phyloP scores from a whole-genome alignment of 2,329 filamentous ascomycete genomes.

The Ascochyta pisi region DNA sequence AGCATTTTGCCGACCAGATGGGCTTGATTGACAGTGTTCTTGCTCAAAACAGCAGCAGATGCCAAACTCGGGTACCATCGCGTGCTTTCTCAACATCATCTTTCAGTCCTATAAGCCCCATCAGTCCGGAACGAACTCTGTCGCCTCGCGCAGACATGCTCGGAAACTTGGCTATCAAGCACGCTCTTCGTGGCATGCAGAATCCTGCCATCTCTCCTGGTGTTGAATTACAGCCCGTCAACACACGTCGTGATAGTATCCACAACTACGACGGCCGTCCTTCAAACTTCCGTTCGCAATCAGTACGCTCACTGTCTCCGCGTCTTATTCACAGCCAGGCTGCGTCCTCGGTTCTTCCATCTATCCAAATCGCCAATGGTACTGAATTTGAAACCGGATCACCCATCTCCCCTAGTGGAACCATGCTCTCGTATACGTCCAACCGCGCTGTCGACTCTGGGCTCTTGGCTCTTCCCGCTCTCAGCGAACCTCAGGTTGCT shows the following conservation, averaged over 20 bases:
- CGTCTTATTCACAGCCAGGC: neutral
- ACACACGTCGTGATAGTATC: neutral
- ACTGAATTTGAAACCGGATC: slow-evolving; percentile 30
- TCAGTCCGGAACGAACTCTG: slow-evolving; percentile 23
- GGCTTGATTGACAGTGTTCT: slow-evolving; percentile 26
- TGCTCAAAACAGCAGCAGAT: neutral
- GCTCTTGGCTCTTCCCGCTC: slow-evolving; percentile 37
- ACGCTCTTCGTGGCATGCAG: neutral
- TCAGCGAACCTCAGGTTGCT: slow-evolving; percentile 43
- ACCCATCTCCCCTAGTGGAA: slow-evolving; percentile 37
- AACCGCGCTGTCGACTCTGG: slow-evolving; percentile 37
- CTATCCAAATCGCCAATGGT: slow-evolving; percentile 41
- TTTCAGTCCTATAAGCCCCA: slow-evolving; percentile 19
- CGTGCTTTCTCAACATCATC: slow-evolving; percentile 12
- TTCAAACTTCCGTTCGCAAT: slow-evolving; percentile 1
- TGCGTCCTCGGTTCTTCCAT: slow-evolving; percentile 4
- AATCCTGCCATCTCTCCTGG: neutral
- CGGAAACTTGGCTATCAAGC: slow-evolving; percentile 23
- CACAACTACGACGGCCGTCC: neutral
- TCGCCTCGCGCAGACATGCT: slow-evolving; percentile 40
- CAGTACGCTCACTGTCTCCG: neutral
- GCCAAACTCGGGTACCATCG: neutral
- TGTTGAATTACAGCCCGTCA: neutral
- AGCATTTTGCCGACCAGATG: slow-evolving; percentile 19
- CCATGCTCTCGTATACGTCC: slow-evolving; percentile 40